phyloP scores from a whole-genome alignment of 305 asterid genomes.

The Galium porrigens region DNA sequence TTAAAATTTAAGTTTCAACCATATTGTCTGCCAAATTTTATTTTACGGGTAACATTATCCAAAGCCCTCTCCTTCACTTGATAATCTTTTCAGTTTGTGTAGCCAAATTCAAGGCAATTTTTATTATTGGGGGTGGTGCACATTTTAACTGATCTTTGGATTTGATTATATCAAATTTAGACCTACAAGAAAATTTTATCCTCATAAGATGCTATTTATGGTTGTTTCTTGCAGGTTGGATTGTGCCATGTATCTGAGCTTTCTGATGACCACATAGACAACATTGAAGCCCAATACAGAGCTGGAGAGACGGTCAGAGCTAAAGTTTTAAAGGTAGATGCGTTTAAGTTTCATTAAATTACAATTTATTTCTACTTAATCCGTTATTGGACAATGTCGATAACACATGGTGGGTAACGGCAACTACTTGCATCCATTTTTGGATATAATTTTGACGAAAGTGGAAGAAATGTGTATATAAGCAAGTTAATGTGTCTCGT shows the following conservation, averaged over 20 bases:
- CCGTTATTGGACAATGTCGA: background rate
- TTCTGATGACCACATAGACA: slow-evolving; percentile 53
- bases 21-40: background rate
- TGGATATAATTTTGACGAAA: background rate
- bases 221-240: slow-evolving; percentile 46
- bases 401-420: background rate
- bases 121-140: background rate
- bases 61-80: background rate
- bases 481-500: background rate
- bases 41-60: background rate
- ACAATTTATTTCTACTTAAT: too few relatives aligned
- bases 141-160: background rate
- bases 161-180: background rate
- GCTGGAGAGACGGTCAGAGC: slow-evolving; percentile 64
- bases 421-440: background rate
- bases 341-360: background rate
- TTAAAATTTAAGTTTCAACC: background rate
- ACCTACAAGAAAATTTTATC: background rate
- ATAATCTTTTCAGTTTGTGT: too few relatives aligned
- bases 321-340: slow-evolving; percentile 72
- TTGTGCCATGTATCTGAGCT: slow-evolving; percentile 88
- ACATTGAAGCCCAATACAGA: slow-evolving; percentile 37
- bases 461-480: background rate
- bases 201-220: background rate
- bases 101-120: background rate